A percentile compares a stretch with the other conserved stretches of the same genome.
phyloP scores from a whole-genome alignment of 768 basidiomycete genomes.

The Asterophora parasitica region DNA sequence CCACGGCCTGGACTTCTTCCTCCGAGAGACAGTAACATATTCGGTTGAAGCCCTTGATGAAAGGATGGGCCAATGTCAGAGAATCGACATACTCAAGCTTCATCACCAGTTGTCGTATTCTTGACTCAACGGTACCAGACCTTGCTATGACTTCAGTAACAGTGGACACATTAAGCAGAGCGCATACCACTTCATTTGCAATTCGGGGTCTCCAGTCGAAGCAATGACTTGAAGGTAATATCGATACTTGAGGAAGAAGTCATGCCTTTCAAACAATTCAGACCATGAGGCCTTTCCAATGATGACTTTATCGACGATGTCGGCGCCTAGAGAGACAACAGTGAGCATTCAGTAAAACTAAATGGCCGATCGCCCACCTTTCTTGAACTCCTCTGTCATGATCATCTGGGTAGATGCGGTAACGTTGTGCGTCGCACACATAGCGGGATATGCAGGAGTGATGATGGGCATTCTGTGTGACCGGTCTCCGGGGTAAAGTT shows the following conservation, averaged over 20 bases:
- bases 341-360: conserved; percentile 9
- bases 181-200: conserved; percentile 88
- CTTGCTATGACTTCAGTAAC: conserved; percentile 20
- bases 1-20: conserved; percentile 84
- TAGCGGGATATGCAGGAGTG: conserved; percentile 97
- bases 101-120: conserved; percentile 93
- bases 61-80: conserved; percentile 89
- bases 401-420: conserved; percentile 93
- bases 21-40: conserved; percentile 77
- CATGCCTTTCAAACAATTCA: conserved; percentile 91
- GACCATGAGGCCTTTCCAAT: conserved; percentile 82
- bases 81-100: conserved; percentile 96
- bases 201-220: conserved; percentile 76
- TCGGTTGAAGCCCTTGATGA: conserved; percentile 91
- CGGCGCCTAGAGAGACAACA: conserved; percentile 56
- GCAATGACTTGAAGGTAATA: conserved; percentile 97
- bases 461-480: conserved; percentile 99
- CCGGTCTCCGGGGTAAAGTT: conserved; percentile 88
- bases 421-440: conserved; percentile 99
- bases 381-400: conserved; percentile 93
- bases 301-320: conserved; percentile 91
- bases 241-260: conserved; percentile 95
- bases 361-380: conserved; percentile 44
- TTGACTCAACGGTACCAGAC: conserved; percentile 98
- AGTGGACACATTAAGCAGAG: neutral